These are phyloP conservation scores for Starmera stellimalicola DNA, from an alignment of 1,139 yeast species.

Conservation along the genomic window DNA sequence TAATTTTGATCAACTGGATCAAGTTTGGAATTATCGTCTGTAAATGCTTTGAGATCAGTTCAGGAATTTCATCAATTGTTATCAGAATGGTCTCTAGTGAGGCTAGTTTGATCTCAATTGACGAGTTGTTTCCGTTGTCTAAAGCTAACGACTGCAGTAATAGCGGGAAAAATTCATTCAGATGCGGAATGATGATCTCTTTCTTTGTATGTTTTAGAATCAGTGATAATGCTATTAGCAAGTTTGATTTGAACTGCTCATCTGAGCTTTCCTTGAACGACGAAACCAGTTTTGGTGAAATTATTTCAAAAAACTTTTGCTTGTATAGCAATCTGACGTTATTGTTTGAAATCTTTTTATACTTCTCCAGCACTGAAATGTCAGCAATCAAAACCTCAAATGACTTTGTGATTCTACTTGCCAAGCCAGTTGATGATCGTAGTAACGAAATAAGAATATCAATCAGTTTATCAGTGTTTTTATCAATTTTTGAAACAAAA, in stretches of 20 bases:
- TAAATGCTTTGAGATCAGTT: conserved; percentile 42
- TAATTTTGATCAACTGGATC: conserved; percentile 20
- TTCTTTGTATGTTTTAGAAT: conserved; percentile 58
- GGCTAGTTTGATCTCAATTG: conserved; percentile 50
- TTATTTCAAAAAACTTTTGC: conserved; percentile 60
- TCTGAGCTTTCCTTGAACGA: conserved; percentile 23
- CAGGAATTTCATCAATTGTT: conserved; percentile 45
- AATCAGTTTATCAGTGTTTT: conserved; percentile 28
- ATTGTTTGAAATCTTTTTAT: conserved; percentile 44
- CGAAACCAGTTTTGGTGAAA: conserved; percentile 39
- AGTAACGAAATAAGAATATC: conserved; percentile 19
- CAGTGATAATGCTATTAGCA: conserved; percentile 56
- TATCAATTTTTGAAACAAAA: conserved; percentile 48
- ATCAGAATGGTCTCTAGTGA: conserved; percentile 46
- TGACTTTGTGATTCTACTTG: conserved; percentile 35
- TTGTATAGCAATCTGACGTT: conserved; percentile 62
- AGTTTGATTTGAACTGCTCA: conserved; percentile 31
- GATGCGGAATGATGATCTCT: conserved; percentile 50
- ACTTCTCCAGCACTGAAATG: conserved; percentile 46
- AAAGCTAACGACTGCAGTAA: conserved; percentile 55
- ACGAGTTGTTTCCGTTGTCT: conserved; percentile 12
- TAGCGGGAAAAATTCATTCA: conserved; percentile 58
- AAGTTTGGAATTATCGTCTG: conserved; percentile 49
- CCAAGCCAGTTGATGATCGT: conserved; percentile 21
- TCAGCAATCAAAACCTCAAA: conserved; percentile 62